phyloP scores from a whole-genome alignment of 2,329 filamentous ascomycete genomes.

The Claviceps africana region DNA sequence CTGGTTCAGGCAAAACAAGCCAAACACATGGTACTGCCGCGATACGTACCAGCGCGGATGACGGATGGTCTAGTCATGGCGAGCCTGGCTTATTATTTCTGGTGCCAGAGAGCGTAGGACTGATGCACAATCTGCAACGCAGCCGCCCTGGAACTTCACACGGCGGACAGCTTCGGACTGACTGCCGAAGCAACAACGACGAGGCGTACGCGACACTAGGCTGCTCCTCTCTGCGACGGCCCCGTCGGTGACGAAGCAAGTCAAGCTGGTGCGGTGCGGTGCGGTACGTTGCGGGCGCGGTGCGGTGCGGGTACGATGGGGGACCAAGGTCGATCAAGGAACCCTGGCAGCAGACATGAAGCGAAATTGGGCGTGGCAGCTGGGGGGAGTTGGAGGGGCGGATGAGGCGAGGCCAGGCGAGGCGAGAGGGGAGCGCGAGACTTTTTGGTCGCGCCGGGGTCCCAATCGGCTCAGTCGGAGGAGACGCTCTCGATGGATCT shows the following conservation, averaged over 20 bases:
- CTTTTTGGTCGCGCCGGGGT: background rate
- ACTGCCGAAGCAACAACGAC: background rate
- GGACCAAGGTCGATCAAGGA: background rate
- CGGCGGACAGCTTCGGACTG: background rate
- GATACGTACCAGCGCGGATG: conserved; percentile 45
- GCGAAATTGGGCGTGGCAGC: conserved; percentile 2
- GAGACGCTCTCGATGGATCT: background rate
- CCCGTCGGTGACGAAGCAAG: background rate
- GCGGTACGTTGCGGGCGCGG: background rate
- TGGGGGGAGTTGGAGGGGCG: background rate
- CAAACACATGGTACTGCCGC: background rate
- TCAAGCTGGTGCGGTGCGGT: background rate
- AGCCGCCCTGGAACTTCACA: background rate
- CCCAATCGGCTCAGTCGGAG: background rate
- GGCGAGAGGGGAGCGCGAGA: background rate
- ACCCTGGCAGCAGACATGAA: conserved; percentile 1
- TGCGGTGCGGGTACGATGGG: background rate
- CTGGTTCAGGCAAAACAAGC: background rate
- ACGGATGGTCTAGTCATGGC: conserved; percentile 45
- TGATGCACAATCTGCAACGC: background rate
- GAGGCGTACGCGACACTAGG: background rate
- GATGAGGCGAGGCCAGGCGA: background rate
- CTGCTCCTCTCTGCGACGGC: background rate
- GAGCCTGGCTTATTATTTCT: background rate
- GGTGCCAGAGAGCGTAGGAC: background rate